Base-by-base conservation (phyloP, 2,329 filamentous ascomycete species). In the Clarireedia hainanense region DNA sequence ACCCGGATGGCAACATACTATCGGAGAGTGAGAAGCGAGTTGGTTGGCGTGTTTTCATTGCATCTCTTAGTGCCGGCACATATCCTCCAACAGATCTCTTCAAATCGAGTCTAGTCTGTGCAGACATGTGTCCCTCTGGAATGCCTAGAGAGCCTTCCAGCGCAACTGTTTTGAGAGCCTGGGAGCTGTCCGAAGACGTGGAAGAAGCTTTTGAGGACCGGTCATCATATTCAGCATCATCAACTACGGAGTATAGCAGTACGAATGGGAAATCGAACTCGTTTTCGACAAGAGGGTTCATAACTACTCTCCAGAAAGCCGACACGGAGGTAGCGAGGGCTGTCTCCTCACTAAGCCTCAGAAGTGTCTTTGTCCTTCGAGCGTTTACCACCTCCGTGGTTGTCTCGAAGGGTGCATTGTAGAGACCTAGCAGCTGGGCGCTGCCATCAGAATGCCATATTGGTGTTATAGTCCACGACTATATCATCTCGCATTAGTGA, bases 391-490 rank as follows among this genome's bases (percentile, higher is more conserved):
- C 88, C 34, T 87, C 79, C 26, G 84, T 73, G 1, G 89, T 92
- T 64, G 90, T 89, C 62, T 92, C 89, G 60, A 91, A 91, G 0
- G 85, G 81, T 1, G 88, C 86, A 7, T 39, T 56, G 68, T 90
- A 91, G 0, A 92, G 69, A 1, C 86, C 88, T 57, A 88, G 81
- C 3, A 91, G 85, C 12, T 79, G 79, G 2, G 87, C 86, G 48
- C 89, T 85, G 23, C 77, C 76, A 6, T 87, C 88, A 2, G 91
- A 5, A 15, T 53, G 47, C 51, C 51, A 81, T 59, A 92, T 76
- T 0, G 89, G 89, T 15, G 91, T 86, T 47, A 92, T 81, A 1
- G 83, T 86, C 88, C 88, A 92, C 12, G 86, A 88, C 48, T 49
- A 36, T 23, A 49, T 37, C 5, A 42, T 23, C n/a, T 24, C 15